phyloP scores from a whole-genome alignment of 2,329 filamentous ascomycete genomes.

The Sporothrix dimorphospora region DNA sequence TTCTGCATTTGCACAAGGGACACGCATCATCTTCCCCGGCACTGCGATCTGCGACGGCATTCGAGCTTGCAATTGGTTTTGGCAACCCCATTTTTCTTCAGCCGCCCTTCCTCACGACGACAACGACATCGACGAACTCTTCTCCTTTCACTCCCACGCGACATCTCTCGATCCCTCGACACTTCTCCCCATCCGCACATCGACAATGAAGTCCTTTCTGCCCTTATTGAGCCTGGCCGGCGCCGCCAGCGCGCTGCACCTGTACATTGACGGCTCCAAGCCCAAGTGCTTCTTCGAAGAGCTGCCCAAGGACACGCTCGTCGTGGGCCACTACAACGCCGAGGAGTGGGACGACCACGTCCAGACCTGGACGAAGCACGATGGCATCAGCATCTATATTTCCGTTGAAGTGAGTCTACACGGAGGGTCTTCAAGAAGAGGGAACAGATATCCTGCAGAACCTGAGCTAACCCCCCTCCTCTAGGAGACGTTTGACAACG shows the following conservation, averaged over 20 bases:
- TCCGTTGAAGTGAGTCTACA: slow-evolving; percentile 70
- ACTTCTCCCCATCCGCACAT: background rate
- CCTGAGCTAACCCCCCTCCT: background rate
- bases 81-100: background rate
- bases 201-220: slow-evolving; percentile 62
- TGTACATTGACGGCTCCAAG: slow-evolving; percentile 84
- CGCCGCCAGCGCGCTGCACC: slow-evolving; percentile 82
- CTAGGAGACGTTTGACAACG: slow-evolving; percentile 91
- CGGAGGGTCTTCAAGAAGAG: background rate
- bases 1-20: slow-evolving; percentile 1
- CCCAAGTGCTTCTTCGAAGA: slow-evolving; percentile 99
- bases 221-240: slow-evolving; percentile 67
- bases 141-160: background rate
- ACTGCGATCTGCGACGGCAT: slow-evolving; percentile 4
- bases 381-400: slow-evolving; percentile 81
- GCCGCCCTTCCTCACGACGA: slow-evolving; percentile 12
- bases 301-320: slow-evolving; percentile 93
- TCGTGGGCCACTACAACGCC: slow-evolving; percentile 88
- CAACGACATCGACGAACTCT: slow-evolving; percentile 13
- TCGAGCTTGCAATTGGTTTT: background rate
- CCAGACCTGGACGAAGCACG: slow-evolving; percentile 71
- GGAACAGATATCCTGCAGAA: background rate
- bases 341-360: slow-evolving; percentile 78
- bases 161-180: background rate
- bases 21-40: slow-evolving; percentile 14